A percentile compares a stretch with the other conserved stretches of the same genome.
Evolutionary conservation across 73 alveolate genomes (phyloP).

Genomic region (Paramecium pentaurelia): DNA sequence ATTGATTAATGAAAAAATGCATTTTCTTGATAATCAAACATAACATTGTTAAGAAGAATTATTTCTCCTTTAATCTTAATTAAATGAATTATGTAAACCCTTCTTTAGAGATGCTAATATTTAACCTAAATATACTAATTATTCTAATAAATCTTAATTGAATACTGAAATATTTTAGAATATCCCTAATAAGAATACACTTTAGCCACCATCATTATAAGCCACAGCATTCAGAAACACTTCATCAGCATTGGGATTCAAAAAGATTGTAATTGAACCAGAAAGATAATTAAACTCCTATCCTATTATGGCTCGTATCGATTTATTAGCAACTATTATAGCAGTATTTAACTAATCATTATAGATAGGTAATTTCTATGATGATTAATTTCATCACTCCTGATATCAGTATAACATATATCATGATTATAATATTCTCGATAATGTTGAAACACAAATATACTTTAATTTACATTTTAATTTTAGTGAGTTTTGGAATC

Average conservation of each 20-base stretch:
- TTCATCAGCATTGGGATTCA: not conserved
- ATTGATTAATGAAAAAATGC: not conserved
- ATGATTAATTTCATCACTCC: not conserved
- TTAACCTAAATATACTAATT: not conserved
- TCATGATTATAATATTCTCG: not conserved
- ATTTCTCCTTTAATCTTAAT: not conserved
- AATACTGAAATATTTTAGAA: not conserved
- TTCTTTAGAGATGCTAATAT: not conserved
- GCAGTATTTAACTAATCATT: not conserved
- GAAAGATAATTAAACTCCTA: not conserved
- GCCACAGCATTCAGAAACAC: conserved; percentile 20
- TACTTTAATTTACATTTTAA: not conserved
- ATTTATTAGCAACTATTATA: not conserved
- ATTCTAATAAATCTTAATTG: not conserved
- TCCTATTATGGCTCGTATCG: not conserved
- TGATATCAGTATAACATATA: not conserved
- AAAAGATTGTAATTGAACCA: not conserved
- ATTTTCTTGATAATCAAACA: not conserved
- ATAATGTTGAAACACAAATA: not conserved
- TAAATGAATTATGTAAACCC: not conserved
- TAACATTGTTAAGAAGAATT: not conserved
- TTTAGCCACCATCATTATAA: not conserved
- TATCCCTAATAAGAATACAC: not conserved
- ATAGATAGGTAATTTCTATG: not conserved
- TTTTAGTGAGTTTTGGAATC: not conserved